Conservation (phyloP, 352 stramenopile genomes). For the Pythium myriotylum region DNA sequence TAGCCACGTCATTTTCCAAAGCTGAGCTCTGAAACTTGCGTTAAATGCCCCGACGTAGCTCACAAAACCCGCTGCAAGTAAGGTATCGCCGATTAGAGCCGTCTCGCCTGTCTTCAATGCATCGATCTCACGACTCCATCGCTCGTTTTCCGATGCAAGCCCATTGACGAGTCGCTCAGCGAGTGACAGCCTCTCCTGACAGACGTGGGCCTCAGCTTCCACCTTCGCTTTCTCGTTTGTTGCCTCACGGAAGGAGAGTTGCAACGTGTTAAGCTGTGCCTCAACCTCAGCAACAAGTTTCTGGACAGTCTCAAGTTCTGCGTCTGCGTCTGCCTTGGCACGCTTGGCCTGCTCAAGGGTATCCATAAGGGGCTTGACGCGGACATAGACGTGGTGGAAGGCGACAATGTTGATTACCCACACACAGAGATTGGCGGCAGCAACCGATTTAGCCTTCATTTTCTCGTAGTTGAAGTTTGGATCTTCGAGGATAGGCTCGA, state of each 20-base stretch:
- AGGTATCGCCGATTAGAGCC: slow-evolving; percentile 85
- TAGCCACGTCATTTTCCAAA: slow-evolving; percentile 89
- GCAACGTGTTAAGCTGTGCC: slow-evolving; percentile 69
- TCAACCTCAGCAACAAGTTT: slow-evolving; percentile 86
- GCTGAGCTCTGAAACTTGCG: slow-evolving; percentile 68
- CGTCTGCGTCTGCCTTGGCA: slow-evolving; percentile 79
- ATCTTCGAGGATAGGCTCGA: slow-evolving; percentile 88
- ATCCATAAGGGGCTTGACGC: slow-evolving; percentile 95
- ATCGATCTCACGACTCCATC: slow-evolving; percentile 90
- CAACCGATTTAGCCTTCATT: slow-evolving; percentile 93
- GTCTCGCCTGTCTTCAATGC: slow-evolving; percentile 67
- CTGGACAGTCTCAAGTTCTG: slow-evolving; percentile 78
- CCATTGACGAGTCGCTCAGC: slow-evolving; percentile 90
- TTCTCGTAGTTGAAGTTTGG: slow-evolving; percentile 94
- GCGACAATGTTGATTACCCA: slow-evolving; percentile 95
- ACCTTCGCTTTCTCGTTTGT: slow-evolving; percentile 92
- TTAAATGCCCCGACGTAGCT: slow-evolving; percentile 94
- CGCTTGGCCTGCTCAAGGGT: slow-evolving; percentile 80
- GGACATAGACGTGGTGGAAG: slow-evolving; percentile 92
- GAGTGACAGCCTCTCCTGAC: slow-evolving; percentile 84
- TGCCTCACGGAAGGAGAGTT: slow-evolving; percentile 80
- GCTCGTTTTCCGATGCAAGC: slow-evolving; percentile 86
- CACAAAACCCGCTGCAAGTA: slow-evolving; percentile 89
- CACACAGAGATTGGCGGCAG: slow-evolving; percentile 90
- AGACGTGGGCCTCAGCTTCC: slow-evolving; percentile 85